These are phyloP conservation scores for Paramecium bursaria DNA, from an alignment of 73 alveolate species.

Conservation along the genomic window DNA sequence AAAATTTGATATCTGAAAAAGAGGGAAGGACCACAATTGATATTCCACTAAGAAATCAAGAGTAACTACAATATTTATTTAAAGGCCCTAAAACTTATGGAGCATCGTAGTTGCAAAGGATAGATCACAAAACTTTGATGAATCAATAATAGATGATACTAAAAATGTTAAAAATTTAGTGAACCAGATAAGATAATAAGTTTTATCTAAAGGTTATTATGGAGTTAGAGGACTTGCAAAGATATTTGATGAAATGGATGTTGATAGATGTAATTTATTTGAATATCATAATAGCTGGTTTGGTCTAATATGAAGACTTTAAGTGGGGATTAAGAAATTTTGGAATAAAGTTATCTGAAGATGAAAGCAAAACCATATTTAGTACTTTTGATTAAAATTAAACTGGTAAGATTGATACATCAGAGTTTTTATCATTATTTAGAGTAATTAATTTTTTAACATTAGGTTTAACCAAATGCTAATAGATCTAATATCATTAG, in stretches of 20 bases:
- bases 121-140: conserved; percentile 45
- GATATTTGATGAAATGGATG: conserved; percentile 49
- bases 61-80: background rate
- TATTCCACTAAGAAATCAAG: conserved; percentile 68
- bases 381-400: conserved; percentile 62
- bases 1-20: conserved; percentile 68
- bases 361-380: conserved; percentile 57
- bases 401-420: conserved; percentile 38
- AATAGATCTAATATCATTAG: conserved; percentile 39
- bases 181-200: conserved; percentile 11
- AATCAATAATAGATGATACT: conserved; percentile 61
- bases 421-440: conserved; percentile 9
- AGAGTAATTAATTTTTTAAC: background rate
- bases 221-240: conserved; percentile 65
- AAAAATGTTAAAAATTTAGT: conserved; percentile 51
- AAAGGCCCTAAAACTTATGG: conserved; percentile 50
- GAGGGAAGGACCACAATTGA: conserved; percentile 69
- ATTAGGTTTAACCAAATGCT: conserved; percentile 17
- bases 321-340: conserved; percentile 70
- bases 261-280: conserved; percentile 7
- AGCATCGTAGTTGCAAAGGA: conserved; percentile 21
- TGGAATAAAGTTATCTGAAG: conserved; percentile 59
- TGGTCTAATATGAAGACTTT: conserved; percentile 65
- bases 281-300: conserved; percentile 29
- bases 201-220: conserved; percentile 41